Conservation (phyloP, 495 filamentous ascomycete genomes). For the Usnea hakonensis region DNA sequence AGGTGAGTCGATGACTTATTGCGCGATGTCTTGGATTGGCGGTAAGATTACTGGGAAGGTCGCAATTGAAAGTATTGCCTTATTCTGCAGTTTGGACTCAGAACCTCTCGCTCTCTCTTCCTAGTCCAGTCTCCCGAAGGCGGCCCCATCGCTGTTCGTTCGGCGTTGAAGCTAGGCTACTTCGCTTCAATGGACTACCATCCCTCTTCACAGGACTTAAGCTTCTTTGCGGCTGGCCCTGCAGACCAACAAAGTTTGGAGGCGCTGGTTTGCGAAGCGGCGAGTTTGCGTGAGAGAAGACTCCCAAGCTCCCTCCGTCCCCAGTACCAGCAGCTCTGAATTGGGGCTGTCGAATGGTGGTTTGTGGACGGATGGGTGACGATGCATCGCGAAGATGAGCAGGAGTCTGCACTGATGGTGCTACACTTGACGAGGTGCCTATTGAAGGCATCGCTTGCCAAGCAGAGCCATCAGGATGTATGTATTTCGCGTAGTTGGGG, state of each 20-base stretch:
- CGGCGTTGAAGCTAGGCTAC: conserved; percentile 32
- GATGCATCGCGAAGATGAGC: conserved; percentile 43
- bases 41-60: background rate
- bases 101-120: conserved; percentile 37
- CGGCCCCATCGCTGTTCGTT: conserved; percentile 32
- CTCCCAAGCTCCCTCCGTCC: conserved; percentile 72
- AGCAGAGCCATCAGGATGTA: conserved; percentile 55
- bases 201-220: conserved; percentile 29
- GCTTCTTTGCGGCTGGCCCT: conserved; percentile 35
- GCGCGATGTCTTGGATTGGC: background rate
- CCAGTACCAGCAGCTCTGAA: conserved; percentile 43
- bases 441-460: conserved; percentile 12
- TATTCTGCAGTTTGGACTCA: conserved; percentile 13
- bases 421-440: conserved; percentile 22
- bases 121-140: conserved; percentile 16
- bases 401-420: conserved; percentile 38
- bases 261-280: conserved; percentile 61
- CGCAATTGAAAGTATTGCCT: background rate
- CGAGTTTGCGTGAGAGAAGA: conserved; percentile 73
- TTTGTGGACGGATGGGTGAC: conserved; percentile 40
- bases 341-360: conserved; percentile 51
- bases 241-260: conserved; percentile 36
- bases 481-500: conserved; percentile 72
- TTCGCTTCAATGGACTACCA: conserved; percentile 30
- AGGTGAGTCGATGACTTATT: background rate